phyloP scores from a whole-genome alignment of 2,329 filamentous ascomycete species.

The Venturia aucupariae region DNA sequence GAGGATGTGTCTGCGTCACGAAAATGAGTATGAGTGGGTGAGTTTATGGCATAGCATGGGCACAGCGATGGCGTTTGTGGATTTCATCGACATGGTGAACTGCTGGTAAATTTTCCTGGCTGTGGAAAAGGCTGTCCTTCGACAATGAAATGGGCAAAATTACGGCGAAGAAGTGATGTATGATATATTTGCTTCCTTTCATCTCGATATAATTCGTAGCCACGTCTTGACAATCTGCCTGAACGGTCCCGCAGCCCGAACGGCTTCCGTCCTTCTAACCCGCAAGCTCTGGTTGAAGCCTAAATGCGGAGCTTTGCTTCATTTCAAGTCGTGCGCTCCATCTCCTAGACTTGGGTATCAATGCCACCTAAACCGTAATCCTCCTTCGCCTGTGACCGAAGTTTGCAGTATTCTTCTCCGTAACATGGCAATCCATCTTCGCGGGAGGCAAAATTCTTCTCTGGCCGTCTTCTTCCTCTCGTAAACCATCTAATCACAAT shows the following conservation, averaged over 20 bases:
- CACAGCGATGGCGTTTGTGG: conserved; percentile 16
- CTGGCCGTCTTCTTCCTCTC: neutral
- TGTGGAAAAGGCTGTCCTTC: neutral
- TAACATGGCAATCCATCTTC: neutral
- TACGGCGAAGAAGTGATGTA: neutral
- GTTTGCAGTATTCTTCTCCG: neutral
- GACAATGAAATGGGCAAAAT: neutral
- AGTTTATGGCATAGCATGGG: conserved; percentile 15
- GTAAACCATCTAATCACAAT: neutral
- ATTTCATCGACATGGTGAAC: neutral
- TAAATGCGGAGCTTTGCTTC: no score
- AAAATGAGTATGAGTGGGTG: neutral
- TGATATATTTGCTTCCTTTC: neutral
- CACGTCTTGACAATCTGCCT: neutral
- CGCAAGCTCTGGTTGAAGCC: no score
- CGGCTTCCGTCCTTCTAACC: neutral
- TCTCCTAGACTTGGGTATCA: neutral
- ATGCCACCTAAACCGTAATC: neutral
- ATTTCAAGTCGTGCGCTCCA: no score
- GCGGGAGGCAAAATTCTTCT: neutral
- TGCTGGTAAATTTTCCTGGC: neutral
- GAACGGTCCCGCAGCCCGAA: neutral
- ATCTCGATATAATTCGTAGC: neutral
- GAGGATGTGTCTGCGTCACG: neutral
- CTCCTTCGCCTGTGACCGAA: neutral